Evolutionary conservation across 768 basidiomycete species (phyloP), one percentile per base, ranked within the genome.

Genomic region (Tulasnella calospora): DNA sequence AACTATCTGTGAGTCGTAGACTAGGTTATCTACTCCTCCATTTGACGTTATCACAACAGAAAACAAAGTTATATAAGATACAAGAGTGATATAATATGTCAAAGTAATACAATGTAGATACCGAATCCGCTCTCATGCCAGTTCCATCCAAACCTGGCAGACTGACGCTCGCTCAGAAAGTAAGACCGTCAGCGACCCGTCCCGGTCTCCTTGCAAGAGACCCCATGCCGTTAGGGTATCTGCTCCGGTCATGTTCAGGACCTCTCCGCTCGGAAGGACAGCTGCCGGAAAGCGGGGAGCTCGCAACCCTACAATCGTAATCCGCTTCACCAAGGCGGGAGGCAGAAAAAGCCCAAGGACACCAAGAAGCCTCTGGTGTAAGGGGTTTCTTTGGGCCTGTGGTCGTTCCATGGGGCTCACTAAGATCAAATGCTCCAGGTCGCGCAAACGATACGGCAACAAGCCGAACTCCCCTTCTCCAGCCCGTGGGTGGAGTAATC

Each of bases 401-500:
- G 61, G 61, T 13, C 33, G 61, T 13, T 67, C 61, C 33, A 67
- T 30, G 15, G 61, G 61, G 61, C 61, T 67, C 9, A 67, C 61
- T 33, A 67, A 27, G 33, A 67, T 67, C 61, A 67, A 67, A 19
- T 67, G 61, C 9, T 67, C 61, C 13, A 67, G 61, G 61, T 67
- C 61, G 30, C 61, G 61, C 61, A 67, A 27, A 30, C 61, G 61
- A 12, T 67, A 67, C 27, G 61, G 61, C 33, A 67, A 27, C 17
- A 67, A 35, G 27, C 61, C 61, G 61, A 67, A 35, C 61, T 67
- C 61, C 61, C 61, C 61, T 67, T 67, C 61, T 30, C 61, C 61
- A 35, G 44, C 38, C 38, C 44, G 35, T 9, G 71, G 36, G 71
- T 72, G 44, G 13, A 72, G 36, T 35, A 72, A 46, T 19, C 71